Conservation (phyloP, 1,284 basidiomycete species). For the Wallemia mellicola region DNA sequence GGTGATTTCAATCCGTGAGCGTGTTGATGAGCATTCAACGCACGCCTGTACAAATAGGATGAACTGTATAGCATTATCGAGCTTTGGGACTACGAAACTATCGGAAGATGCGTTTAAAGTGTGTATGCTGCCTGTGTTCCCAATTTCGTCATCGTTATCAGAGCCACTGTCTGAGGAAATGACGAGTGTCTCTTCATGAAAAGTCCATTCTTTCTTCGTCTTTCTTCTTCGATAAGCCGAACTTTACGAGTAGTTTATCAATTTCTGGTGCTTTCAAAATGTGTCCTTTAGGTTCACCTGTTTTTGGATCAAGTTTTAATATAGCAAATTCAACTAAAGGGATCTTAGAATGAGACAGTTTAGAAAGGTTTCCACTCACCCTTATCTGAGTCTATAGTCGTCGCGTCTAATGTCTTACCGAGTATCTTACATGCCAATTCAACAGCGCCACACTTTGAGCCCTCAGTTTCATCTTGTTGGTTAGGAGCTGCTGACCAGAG, state of each 20-base stretch:
- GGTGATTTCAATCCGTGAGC: conserved; percentile 15
- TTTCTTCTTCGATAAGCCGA: conserved; percentile 63
- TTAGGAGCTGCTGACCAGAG: conserved; percentile 30
- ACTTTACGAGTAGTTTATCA: conserved; percentile 48
- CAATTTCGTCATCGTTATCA: background rate
- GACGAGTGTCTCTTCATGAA: too few relatives aligned
- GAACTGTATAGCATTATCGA: background rate
- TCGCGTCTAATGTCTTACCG: conserved; percentile 99
- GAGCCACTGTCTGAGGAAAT: too few relatives aligned
- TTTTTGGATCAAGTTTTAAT: conserved; percentile 45
- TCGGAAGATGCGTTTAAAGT: background rate
- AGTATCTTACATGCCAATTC: conserved; percentile 70
- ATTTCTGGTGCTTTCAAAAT: conserved; percentile 80
- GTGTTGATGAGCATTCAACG: conserved; percentile 9
- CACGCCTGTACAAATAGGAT: background rate
- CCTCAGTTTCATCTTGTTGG: conserved; percentile 3
- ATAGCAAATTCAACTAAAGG: conserved; percentile 95
- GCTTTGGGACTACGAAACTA: background rate
- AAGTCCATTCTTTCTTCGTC: conserved; percentile 16
- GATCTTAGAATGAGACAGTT: too few relatives aligned
- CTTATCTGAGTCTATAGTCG: conserved; percentile 79
- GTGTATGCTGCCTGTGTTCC: background rate
- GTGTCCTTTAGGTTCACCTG: conserved; percentile 58
- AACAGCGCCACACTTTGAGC: conserved; percentile 27
- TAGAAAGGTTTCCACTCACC: too few relatives aligned